phyloP scores from a whole-genome alignment of 495 filamentous ascomycete genomes.

The Neurospora sp. region DNA sequence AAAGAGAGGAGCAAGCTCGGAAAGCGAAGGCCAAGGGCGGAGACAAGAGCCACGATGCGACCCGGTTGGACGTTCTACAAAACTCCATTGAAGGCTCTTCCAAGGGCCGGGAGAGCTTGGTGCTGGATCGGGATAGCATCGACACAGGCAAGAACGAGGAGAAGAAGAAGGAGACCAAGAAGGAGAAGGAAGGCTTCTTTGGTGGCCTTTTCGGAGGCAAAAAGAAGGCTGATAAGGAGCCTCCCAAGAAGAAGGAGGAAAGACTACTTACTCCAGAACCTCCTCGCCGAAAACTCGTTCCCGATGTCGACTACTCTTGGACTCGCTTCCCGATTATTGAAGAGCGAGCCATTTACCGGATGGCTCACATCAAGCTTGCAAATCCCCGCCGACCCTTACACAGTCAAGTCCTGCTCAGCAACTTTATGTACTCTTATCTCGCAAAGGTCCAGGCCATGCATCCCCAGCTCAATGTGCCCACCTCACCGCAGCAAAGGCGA shows the following conservation, averaged over 20 bases:
- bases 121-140: constrained; percentile 65
- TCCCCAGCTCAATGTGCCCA: constrained; percentile 73
- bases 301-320: constrained; percentile 92
- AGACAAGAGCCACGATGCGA: constrained; percentile 58
- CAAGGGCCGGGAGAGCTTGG: constrained; percentile 71
- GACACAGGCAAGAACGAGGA: constrained; percentile 72
- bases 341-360: constrained; percentile 93
- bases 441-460: constrained; percentile 99
- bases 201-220: constrained; percentile 84
- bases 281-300: constrained; percentile 55
- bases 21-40: constrained; percentile 44
- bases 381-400: constrained; percentile 88
- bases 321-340: constrained; percentile 91
- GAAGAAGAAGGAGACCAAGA: constrained; percentile 79
- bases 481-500: constrained; percentile 52
- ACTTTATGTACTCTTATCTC: constrained; percentile 99
- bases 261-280: constrained; percentile 76
- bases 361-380: constrained; percentile 97
- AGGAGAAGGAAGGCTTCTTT: constrained; percentile 76
- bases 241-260: constrained; percentile 56
- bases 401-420: constrained; percentile 94
- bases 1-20: constrained; percentile 45
- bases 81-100: constrained; percentile 58
- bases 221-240: constrained; percentile 59
- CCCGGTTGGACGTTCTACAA: constrained; percentile 72